Base-by-base conservation (phyloP, 1,284 basidiomycete genomes). In the Heterobasidion annosum region DNA sequence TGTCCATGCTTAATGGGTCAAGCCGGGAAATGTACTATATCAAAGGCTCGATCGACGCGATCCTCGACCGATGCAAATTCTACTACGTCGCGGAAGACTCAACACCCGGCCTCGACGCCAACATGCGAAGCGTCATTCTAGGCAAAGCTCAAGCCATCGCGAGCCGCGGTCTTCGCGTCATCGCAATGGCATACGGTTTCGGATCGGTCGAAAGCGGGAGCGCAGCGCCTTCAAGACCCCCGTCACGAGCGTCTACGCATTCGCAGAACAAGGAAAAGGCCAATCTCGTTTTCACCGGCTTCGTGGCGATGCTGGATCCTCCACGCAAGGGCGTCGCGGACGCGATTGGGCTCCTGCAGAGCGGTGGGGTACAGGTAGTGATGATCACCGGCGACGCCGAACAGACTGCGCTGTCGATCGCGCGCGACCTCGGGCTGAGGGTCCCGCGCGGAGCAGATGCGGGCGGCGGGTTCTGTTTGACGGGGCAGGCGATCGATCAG, bases 321-420 rank as follows among this genome's bases (percentile, higher is more conserved):
- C 96, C 96, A 0, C 77, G 96, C 47, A 87, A 88, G 60, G 95
- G 94, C 25, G 94, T 98, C n/a, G 85, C 86, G 1, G 89, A 93
- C 61, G 87, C 95, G 8, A 88, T 98, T 58, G 76, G 76, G 34
- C 71, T 88, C 25, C 74, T 98, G 32, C 90, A 93, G 63, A 72
- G 76, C 15, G 93, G 90, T 15, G 92, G 95, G 7, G 89, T 99
- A 40, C 93, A 96, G 64, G 86, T 98, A 12, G 88, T 98, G 45
- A 98, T 99, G 95, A 98, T 98, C 67, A 98, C 96, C 0, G 96
- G 96, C 13, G 96, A 98, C 65, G 86, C 93, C 19, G 91, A 95
- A 69, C 77, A 87, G 55, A 99, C 96, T 0, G 96, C 96, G 1
- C 65, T 93, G 9, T 85, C 92, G 16, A 97, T 98, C 58, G 95